Percentiles rank a stretch among this genome's conserved stretches.
Conservation (phyloP, 192 early-diverging fungal species). For the Irineochytrium annulatum region DNA sequence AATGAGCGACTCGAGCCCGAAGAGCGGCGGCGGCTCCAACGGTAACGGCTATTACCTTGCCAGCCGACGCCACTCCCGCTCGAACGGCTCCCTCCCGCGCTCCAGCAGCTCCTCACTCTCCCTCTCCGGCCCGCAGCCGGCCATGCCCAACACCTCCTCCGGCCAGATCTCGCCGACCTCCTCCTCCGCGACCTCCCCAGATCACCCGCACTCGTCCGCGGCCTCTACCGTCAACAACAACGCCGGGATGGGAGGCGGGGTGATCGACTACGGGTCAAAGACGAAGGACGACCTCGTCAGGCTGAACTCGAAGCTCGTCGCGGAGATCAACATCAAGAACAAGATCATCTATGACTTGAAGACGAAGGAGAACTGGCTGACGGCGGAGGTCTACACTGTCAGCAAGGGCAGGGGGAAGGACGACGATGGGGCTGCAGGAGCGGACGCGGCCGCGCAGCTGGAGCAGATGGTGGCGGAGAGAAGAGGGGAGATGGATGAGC, state of each 20-base stretch:
- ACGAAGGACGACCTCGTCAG: constrained; percentile 25
- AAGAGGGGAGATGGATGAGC: constrained; percentile 7
- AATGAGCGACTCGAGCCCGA: too few species aligned
- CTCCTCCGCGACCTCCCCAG: constrained; percentile 2
- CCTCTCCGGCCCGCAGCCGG: neutral
- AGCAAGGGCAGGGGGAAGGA: constrained; percentile 1
- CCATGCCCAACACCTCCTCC: neutral
- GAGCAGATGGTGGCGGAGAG: neutral
- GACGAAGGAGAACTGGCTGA: constrained; percentile 29
- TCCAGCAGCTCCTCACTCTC: neutral
- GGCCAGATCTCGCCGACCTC: neutral
- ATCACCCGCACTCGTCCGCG: neutral
- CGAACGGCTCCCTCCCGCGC: neutral
- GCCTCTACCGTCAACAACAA: neutral
- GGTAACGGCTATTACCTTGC: neutral
- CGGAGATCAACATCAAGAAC: constrained; percentile 37
- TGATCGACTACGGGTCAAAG: constrained; percentile 7
- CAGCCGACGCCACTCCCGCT: neutral
- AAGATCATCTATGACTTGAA: constrained; percentile 35
- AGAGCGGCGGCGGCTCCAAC: too few species aligned
- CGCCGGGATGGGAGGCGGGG: neutral
- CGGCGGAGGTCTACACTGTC: constrained; percentile 12
- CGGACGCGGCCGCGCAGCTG: neutral
- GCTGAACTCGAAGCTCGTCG: constrained; percentile 16
- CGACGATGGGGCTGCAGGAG: neutral